Evolutionary conservation across 345 rosid genomes (phyloP), one percentile per base, ranked within the genome.

Genomic region (Heritiera fomes): DNA sequence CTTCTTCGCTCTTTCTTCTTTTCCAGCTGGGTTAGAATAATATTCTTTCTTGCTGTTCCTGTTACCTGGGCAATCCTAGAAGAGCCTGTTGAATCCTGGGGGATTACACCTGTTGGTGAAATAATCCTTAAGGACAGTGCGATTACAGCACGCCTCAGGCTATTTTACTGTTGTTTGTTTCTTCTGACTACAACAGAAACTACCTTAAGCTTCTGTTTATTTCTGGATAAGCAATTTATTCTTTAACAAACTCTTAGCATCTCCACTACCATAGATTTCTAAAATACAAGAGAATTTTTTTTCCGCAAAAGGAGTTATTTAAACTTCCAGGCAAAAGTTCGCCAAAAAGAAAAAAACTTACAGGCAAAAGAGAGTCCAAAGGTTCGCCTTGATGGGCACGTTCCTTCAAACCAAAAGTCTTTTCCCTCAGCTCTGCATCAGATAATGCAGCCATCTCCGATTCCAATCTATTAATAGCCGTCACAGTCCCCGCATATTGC

Each of bases 311-410:
- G 18, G 18, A 14, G 38, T 64, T 11, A 77, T 40, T 23, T 34
- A 34, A 2, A 34, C 3, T 34, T 34, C 3, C 38, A 34, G 38
- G 38, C 38, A 34, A 34, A 34, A 34, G 38, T 34, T 34, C 1
- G 38, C 38, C 38, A 34, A 3, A 34, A 34, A 34, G 38, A 34
- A 34, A 34, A 5, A 55, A 69, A 60, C 90, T 83, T 80, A 95
- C 98, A 79, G 99, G 98, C 11, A 95, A 84, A 80, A 95, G 89
- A 55, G 96, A 88, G 86, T 93, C 96, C 89, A 95, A 75, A 64
- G 96, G 87, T 86, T 93, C 98, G 79, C 98, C 98, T 72, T 73
- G 64, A 56, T 76, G 89, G 79, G 92, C 96, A 8, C 98, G 94
- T 71, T 89, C 88, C 88, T 88, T 89, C 79, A 95, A 83, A 49